Evolutionary conservation across 768 basidiomycete genomes (phyloP).

Genomic region (Fomitopsis pulvina): DNA sequence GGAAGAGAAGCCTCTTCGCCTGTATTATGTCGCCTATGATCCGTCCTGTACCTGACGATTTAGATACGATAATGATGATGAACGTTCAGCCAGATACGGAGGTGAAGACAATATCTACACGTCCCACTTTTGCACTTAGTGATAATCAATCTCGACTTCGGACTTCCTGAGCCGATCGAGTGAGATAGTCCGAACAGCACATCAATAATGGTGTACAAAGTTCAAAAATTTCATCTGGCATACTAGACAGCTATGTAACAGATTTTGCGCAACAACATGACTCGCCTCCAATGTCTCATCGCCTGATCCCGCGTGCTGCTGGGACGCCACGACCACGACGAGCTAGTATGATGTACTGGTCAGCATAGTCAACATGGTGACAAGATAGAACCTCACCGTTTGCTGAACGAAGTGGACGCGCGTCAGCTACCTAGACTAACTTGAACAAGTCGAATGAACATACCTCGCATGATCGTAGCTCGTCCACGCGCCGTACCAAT

Average conservation of each 20-base stretch:
- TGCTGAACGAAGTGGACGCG: constrained; percentile 38
- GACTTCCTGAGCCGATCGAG: no score
- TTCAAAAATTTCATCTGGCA: neutral
- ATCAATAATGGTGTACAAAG: no score
- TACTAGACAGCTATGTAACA: constrained; percentile 21
- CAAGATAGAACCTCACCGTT: constrained; percentile 49
- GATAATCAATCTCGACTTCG: no score
- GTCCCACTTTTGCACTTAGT: no score
- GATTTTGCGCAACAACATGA: constrained; percentile 10
- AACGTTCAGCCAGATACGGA: no score
- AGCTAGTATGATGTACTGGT: constrained; percentile 37
- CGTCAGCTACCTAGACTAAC: constrained; percentile 9
- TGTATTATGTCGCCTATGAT: no score
- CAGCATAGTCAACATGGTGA: neutral
- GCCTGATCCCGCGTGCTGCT: constrained; percentile 71
- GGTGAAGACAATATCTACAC: no score
- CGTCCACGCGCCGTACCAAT: constrained; percentile 98
- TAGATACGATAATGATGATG: no score
- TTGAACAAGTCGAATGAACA: constrained; percentile 25
- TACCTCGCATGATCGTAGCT: constrained; percentile 97
- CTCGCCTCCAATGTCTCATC: constrained; percentile 36
- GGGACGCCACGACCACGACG: constrained; percentile 84
- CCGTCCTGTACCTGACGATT: no score
- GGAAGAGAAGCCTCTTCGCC: no score
- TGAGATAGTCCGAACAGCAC: no score